Percentiles rank a stretch among this genome's conserved stretches.
phyloP scores from a whole-genome alignment of 2,329 filamentous ascomycete species.

The Niveomyces coronatus region DNA sequence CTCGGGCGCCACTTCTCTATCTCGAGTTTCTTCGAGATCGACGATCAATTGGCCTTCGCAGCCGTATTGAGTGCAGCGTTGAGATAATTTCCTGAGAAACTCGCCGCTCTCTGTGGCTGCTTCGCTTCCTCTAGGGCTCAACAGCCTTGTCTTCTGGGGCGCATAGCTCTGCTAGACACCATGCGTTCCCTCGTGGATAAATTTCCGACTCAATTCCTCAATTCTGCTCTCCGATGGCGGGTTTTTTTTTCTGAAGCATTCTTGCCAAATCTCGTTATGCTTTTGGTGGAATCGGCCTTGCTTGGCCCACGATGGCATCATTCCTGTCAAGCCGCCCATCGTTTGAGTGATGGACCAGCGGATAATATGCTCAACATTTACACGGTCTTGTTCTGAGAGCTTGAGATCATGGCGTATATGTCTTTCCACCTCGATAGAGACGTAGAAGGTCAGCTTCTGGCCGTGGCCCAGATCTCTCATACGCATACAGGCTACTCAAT shows the following conservation, averaged over 20 bases:
- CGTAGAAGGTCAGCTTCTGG: constrained; percentile 53
- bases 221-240: background rate
- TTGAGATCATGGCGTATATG: constrained; percentile 32
- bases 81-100: background rate
- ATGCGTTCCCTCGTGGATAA: background rate
- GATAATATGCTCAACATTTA: constrained; percentile 43
- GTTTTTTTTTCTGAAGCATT: background rate
- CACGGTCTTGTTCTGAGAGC: constrained; percentile 12
- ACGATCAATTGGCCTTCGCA: background rate
- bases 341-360: constrained; percentile 50
- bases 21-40: constrained; percentile 53
- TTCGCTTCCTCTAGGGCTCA: background rate
- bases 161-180: constrained; percentile 3
- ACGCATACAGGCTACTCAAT: constrained; percentile 51
- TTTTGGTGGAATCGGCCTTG: constrained; percentile 44
- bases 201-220: background rate
- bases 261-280: constrained; percentile 28
- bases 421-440: constrained; percentile 46
- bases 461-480: constrained; percentile 58
- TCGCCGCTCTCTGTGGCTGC: background rate
- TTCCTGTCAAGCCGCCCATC: constrained; percentile 33
- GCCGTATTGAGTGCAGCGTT: background rate
- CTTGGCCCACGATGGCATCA: constrained; percentile 48
- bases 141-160: background rate
- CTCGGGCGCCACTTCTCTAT: constrained; percentile 56